Base-by-base conservation (phyloP, 2,329 filamentous ascomycete species). In the Aspergillus candidus region DNA sequence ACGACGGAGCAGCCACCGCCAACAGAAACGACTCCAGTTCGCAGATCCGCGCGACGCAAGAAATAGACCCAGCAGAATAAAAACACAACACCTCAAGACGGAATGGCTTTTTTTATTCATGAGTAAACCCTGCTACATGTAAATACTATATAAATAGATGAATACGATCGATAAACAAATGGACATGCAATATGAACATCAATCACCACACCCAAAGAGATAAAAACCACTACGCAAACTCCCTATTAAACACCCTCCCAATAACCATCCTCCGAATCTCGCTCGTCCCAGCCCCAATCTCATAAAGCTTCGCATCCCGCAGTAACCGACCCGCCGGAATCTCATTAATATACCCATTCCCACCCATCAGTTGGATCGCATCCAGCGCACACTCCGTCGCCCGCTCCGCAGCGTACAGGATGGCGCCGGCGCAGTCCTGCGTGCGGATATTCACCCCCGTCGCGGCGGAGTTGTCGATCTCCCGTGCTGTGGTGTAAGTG, bases 291-390 rank as follows among this genome's bases (percentile, higher is more conserved):
- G 93, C 93, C 1, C 93, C 93, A 63, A 98, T 97, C 71, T 97
- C 93, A 66, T 98, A 98, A 48, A 98, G 67, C 63, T 85, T 85
- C 4, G 82, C 81, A 68, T 85, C 82, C 60, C 93, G 72, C 56
- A 97, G 69, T 53, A 97, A 76, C 52, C 91, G 76, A 15, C 90
- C 94, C 0, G 88, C 90, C 0, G 88, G 84, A 72, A 97, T 88
- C 70, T 98, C 93, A 66, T 96, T 94, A 55, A 94, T 81, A 62
- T 97, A 97, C 3, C 91, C 91, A 80, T 91, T 97, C 0, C 91
- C 93, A 13, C 93, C 93, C 60, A 98, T 78, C 47, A 95, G 76
- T 69, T 98, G 93, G 47, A 97, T 87, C 36, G 86, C 87, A 68
- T 96, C 90, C 27, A 94, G 76, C 0, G 88, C 79, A 47, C 83